Conservation (phyloP, 257 asterid genomes). For the Gentiana macrophylla region DNA sequence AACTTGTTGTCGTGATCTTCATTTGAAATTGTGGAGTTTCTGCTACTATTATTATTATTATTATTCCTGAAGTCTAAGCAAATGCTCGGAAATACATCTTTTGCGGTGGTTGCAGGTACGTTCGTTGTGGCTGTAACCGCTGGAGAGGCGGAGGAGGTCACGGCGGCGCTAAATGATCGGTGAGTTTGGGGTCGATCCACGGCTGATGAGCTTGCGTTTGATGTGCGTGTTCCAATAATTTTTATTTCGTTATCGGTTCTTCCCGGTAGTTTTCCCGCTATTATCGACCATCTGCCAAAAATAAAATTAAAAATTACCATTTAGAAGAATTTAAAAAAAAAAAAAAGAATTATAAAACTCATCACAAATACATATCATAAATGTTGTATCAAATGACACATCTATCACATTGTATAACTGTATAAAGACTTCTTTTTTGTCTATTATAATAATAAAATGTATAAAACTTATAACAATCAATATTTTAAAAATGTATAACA, state of each 20-base stretch:
- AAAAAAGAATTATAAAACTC: too few relatives aligned
- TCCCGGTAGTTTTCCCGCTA: constrained; percentile 80
- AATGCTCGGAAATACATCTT: constrained; percentile 6
- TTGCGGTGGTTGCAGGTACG: background rate
- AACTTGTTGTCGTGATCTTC: constrained; percentile 7
- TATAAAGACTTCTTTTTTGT: too few relatives aligned
- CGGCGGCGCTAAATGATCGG: constrained; percentile 34
- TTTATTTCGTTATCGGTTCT: constrained; percentile 84
- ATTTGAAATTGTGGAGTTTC: too few relatives aligned
- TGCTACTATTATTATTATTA: background rate
- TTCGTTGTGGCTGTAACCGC: constrained; percentile 4
- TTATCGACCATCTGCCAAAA: constrained; percentile 68
- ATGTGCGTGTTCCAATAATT: constrained; percentile 93
- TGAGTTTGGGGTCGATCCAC: constrained; percentile 85
- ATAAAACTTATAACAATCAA: too few relatives aligned
- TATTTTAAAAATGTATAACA: too few relatives aligned
- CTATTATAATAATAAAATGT: too few relatives aligned
- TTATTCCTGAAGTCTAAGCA: constrained; percentile 38
- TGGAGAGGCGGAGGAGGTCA: constrained; percentile 12
- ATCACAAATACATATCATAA: too few relatives aligned
- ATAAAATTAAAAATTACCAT: too few relatives aligned
- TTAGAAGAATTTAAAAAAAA: too few relatives aligned
- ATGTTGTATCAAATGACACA: too few relatives aligned
- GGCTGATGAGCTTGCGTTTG: constrained; percentile 67
- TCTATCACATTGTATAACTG: too few relatives aligned